These are phyloP conservation scores for Hansfordia pulvinata DNA, from an alignment of 2,329 filamentous ascomycete genomes.

Conservation along the genomic window DNA sequence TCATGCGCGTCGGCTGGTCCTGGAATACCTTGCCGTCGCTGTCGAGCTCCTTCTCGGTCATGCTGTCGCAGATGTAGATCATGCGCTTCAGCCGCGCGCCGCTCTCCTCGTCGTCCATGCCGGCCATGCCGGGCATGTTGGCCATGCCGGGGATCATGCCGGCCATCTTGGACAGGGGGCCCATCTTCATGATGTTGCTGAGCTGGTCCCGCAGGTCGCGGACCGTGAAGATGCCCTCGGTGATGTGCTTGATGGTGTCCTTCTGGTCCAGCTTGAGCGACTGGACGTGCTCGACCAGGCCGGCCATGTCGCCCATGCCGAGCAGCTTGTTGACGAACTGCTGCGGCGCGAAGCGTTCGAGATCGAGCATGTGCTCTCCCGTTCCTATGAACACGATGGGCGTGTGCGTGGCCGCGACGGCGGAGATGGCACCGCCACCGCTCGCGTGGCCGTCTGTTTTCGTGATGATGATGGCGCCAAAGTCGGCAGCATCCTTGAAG, in stretches of 20 bases:
- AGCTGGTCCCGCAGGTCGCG: constrained; percentile 91
- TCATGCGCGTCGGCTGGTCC: constrained; percentile 86
- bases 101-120: constrained; percentile 97
- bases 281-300: constrained; percentile 92
- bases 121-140: constrained; percentile 65
- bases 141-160: constrained; percentile 96
- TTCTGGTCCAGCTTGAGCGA: constrained; percentile 92
- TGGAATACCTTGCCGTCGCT: constrained; percentile 90
- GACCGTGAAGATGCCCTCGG: constrained; percentile 90
- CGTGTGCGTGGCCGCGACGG: constrained; percentile 89
- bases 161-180: constrained; percentile 89
- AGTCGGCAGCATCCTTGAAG: constrained; percentile 95
- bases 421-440: constrained; percentile 93
- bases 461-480: constrained; percentile 96
- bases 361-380: constrained; percentile 89
- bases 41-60: constrained; percentile 93
- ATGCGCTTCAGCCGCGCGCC: constrained; percentile 86
- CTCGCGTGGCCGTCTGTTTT: constrained; percentile 95
- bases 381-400: constrained; percentile 98
- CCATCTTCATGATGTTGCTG: constrained; percentile 99
- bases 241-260: constrained; percentile 98
- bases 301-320: constrained; percentile 94
- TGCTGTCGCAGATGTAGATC: constrained; percentile 98
- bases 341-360: constrained; percentile 85
- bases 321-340: constrained; percentile 89